Conservation (phyloP, 2,329 filamentous ascomycete genomes). For the Colletotrichum tanaceti region DNA sequence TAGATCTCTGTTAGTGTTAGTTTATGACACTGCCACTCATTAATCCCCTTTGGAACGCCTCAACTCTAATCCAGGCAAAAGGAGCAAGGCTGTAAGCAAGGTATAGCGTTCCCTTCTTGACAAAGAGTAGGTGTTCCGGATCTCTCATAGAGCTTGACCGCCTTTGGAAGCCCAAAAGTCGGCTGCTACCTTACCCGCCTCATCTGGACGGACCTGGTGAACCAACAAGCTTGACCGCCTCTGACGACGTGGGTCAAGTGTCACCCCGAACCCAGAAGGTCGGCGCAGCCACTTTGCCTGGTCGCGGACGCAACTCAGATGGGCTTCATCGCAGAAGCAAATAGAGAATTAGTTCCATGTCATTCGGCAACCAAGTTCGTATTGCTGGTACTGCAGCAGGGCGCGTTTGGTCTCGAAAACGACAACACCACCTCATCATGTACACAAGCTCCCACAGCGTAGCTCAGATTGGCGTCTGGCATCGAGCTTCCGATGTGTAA, state of each 20-base stretch:
- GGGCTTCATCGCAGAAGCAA: neutral
- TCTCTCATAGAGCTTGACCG: neutral
- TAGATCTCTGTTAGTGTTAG: constrained; percentile 22
- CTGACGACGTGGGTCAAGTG: neutral
- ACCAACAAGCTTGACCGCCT: constrained; percentile 8
- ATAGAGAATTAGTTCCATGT: neutral
- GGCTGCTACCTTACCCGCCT: neutral
- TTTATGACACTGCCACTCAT: neutral
- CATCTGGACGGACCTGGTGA: neutral
- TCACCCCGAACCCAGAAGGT: neutral
- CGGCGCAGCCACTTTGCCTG: neutral
- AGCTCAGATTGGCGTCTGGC: constrained; percentile 5
- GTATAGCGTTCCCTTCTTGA: neutral
- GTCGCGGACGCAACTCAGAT: neutral
- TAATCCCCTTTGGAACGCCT: constrained; percentile 15
- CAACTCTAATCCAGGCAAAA: constrained; percentile 7
- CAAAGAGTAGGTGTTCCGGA: neutral
- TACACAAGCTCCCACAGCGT: neutral
- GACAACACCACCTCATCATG: neutral
- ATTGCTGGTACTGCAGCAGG: neutral
- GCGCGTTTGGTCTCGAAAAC: neutral
- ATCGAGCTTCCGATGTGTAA: neutral
- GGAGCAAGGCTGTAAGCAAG: constrained; percentile 24
- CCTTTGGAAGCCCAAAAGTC: neutral
- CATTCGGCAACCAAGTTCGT: neutral